These are phyloP conservation scores for Serendipita indica DNA, from an alignment of 768 basidiomycete genomes.

Conservation along the genomic window DNA sequence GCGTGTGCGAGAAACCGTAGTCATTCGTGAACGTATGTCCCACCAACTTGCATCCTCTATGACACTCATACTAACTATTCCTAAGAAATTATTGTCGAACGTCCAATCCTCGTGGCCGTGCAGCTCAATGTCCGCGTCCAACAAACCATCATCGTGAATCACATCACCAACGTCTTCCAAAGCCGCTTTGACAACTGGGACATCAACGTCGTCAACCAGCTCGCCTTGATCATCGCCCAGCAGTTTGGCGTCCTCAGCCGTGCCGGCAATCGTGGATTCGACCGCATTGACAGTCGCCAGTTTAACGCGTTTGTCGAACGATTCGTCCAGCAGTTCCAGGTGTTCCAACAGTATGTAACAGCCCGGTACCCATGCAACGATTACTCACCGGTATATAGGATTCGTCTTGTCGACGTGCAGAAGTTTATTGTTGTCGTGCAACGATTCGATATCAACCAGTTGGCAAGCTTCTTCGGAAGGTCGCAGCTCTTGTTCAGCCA, in stretches of 20 bases:
- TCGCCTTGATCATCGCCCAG: neutral
- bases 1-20: neutral
- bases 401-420: neutral
- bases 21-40: neutral
- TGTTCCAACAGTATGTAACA: neutral
- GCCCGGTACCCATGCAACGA: neutral
- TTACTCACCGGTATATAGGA: neutral
- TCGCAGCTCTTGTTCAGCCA: slow-evolving; percentile 6
- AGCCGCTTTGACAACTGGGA: slow-evolving; percentile 8
- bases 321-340: slow-evolving; percentile 4
- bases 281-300: neutral
- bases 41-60: neutral
- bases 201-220: neutral
- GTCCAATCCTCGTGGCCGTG: neutral
- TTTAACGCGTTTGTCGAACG: neutral
- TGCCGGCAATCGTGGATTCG: neutral
- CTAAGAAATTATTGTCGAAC: neutral
- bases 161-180: neutral
- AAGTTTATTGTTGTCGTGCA: neutral
- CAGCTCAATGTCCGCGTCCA: neutral
- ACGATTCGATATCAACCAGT: neutral
- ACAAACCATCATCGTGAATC: neutral
- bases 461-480: neutral
- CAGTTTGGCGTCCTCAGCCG: slow-evolving; percentile 6
- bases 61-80: neutral